phyloP scores from a whole-genome alignment of 495 filamentous ascomycete species.

The Annulohypoxylon nitens region DNA sequence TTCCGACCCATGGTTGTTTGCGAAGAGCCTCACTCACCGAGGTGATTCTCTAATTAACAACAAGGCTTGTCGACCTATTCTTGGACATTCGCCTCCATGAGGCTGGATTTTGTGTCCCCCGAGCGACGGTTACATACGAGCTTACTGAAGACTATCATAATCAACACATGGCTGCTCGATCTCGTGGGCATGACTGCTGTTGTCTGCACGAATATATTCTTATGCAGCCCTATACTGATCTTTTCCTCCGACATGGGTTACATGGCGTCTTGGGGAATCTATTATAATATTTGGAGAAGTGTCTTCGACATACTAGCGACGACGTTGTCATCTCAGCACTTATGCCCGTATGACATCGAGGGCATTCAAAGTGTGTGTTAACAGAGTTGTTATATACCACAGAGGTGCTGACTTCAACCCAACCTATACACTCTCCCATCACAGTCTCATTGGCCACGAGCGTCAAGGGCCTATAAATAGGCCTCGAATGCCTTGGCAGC shows the following conservation, averaged over 20 bases:
- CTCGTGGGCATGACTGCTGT: conserved; percentile 3
- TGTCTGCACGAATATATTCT: conserved; percentile 16
- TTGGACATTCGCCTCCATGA: conserved; percentile 20
- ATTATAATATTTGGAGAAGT: conserved; percentile 21
- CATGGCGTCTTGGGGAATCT: conserved; percentile 32
- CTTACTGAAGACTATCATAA: conserved; percentile 13
- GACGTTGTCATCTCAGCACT: not conserved
- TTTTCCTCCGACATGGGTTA: conserved; percentile 31
- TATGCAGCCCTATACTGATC: conserved; percentile 43
- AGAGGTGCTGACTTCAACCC: conserved; percentile 17
- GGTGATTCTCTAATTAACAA: conserved; percentile 3
- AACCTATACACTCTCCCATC: conserved; percentile 7
- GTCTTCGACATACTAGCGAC: conserved; percentile 22
- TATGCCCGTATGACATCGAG: conserved; percentile 25
- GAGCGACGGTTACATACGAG: conserved; percentile 1
- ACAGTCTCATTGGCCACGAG: conserved; percentile 27
- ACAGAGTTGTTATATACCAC: conserved; percentile 20
- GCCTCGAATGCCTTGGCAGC: conserved; percentile 33
- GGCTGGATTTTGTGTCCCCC: conserved; percentile 7
- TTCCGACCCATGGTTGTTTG: conserved; percentile 4
- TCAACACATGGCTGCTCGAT: conserved; percentile 11
- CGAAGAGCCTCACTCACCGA: not conserved
- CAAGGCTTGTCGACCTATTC: conserved; percentile 23
- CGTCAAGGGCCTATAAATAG: conserved; percentile 38
- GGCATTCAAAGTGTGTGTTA: conserved; percentile 23